phyloP scores from a whole-genome alignment of 768 basidiomycete species.

The Cubamyces sp. region DNA sequence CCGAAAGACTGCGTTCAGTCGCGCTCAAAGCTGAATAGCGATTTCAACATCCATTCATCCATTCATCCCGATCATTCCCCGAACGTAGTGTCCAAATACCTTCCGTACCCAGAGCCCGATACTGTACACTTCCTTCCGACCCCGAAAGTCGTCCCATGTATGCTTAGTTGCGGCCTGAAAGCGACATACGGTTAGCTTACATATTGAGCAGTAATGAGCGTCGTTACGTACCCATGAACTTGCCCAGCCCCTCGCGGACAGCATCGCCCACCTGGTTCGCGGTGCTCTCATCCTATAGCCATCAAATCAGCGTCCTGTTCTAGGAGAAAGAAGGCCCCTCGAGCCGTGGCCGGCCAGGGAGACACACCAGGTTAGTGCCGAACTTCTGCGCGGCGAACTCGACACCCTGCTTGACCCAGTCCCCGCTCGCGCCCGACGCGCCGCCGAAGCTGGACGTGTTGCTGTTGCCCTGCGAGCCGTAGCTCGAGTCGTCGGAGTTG shows the following conservation, averaged over 20 bases:
- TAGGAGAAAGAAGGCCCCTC: no score
- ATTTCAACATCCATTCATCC: no score
- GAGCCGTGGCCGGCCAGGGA: not conserved
- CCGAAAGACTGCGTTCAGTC: no score
- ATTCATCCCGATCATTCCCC: no score
- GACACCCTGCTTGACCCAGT: slow-evolving; percentile 47
- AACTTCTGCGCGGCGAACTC: slow-evolving; percentile 40
- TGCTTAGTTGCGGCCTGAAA: not conserved
- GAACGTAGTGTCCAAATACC: no score
- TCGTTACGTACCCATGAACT: slow-evolving; percentile 22
- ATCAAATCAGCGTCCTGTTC: no score
- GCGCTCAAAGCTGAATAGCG: no score
- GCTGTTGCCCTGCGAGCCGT: slow-evolving; percentile 22
- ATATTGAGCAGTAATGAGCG: not conserved
- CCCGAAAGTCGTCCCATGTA: not conserved
- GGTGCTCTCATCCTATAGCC: slow-evolving; percentile 37
- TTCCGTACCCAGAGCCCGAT: no score
- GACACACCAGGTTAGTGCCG: slow-evolving; percentile 49
- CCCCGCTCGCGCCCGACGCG: slow-evolving; percentile 11
- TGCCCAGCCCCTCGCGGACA: slow-evolving; percentile 28
- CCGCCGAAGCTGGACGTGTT: slow-evolving; percentile 29
- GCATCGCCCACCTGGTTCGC: slow-evolving; percentile 43
- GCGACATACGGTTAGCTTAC: not conserved
- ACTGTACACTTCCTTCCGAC: no score
- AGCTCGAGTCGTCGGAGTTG: slow-evolving; percentile 27